phyloP scores from a whole-genome alignment of 176 grass and related monocot species.

The Hordeum vulgare region DNA sequence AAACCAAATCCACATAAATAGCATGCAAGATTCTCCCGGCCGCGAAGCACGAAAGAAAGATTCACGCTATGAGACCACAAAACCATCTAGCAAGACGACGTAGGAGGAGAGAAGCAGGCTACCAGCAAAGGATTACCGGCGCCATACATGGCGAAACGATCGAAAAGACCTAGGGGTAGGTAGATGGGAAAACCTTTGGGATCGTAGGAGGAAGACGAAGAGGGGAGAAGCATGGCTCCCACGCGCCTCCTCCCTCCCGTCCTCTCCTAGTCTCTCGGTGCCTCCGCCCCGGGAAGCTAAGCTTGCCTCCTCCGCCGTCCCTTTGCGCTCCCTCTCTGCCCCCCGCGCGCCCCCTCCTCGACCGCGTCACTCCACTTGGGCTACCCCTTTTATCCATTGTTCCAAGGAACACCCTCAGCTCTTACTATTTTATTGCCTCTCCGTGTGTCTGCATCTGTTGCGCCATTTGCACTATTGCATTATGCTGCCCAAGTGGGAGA shows the following conservation, averaged over 20 bases:
- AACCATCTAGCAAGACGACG: neutral
- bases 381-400: conserved; percentile 14
- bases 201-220: conserved; percentile 28
- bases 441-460: neutral
- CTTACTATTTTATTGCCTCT: conserved; percentile 2
- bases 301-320: conserved; percentile 8
- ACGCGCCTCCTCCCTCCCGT: conserved; percentile 9
- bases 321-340: conserved; percentile 17
- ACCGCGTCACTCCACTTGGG: conserved; percentile 26
- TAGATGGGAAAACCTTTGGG: conserved; percentile 24
- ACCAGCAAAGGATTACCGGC: neutral
- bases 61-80: neutral
- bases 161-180: neutral
- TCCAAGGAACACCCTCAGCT: neutral
- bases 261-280: conserved; percentile 27
- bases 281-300: conserved; percentile 20
- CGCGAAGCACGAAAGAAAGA: neutral
- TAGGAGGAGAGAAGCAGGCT: neutral
- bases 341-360: conserved; percentile 21
- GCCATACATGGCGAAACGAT: neutral
- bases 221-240: conserved; percentile 37
- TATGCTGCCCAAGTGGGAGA: neutral
- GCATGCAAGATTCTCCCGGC: conserved; percentile 9
- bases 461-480: neutral
- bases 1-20: neutral